A percentile compares a stretch with the other conserved stretches of the same genome.
phyloP scores from a whole-genome alignment of 2,329 filamentous ascomycete genomes.

The Beauveria sp. region DNA sequence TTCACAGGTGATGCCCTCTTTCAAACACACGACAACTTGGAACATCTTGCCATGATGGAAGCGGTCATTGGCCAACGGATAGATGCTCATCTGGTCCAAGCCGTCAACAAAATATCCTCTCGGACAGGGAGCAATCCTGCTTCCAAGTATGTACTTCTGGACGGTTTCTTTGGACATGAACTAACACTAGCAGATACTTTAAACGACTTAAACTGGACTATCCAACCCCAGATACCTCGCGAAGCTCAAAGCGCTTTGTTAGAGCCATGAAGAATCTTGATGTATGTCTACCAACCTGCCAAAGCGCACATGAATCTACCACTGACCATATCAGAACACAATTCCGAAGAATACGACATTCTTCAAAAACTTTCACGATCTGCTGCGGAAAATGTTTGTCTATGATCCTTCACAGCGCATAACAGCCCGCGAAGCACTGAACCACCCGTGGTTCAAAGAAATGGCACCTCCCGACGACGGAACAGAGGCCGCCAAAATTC shows the following conservation, averaged over 20 bases:
- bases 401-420: constrained; percentile 60
- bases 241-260: constrained; percentile 58
- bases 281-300: constrained; percentile 32
- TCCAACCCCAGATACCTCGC: constrained; percentile 53
- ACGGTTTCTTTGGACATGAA: neutral
- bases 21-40: constrained; percentile 65
- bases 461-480: constrained; percentile 56
- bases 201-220: constrained; percentile 60
- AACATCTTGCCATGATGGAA: constrained; percentile 70
- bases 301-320: neutral
- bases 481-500: constrained; percentile 59
- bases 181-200: constrained; percentile 49
- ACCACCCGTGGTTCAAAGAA: constrained; percentile 63
- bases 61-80: constrained; percentile 54
- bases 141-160: constrained; percentile 47
- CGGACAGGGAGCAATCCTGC: constrained; percentile 52
- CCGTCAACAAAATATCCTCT: constrained; percentile 42
- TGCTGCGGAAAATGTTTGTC: constrained; percentile 59
- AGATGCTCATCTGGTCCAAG: constrained; percentile 48
- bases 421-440: constrained; percentile 57
- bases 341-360: constrained; percentile 54
- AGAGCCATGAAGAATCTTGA: constrained; percentile 63
- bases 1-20: constrained; percentile 65
- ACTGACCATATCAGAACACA: constrained; percentile 44
- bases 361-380: constrained; percentile 54